Percentiles rank a stretch among this genome's conserved stretches.
phyloP scores from a whole-genome alignment of 2,329 filamentous ascomycete genomes.

The Ascocoryne sarcoides region DNA sequence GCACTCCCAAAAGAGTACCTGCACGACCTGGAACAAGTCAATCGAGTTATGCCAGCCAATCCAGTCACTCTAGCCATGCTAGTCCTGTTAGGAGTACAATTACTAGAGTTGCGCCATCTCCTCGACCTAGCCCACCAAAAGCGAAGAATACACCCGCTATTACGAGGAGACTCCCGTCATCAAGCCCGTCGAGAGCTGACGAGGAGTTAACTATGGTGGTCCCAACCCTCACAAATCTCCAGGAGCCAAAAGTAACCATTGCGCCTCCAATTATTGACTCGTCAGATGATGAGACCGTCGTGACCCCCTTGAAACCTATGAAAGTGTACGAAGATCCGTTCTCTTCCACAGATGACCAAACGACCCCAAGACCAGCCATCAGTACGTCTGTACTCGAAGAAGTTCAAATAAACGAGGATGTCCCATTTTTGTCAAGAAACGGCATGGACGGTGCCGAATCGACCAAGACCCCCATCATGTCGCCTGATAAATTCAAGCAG shows the following conservation, averaged over 20 bases:
- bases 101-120: constrained; percentile 16
- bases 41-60: constrained; percentile 26
- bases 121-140: constrained; percentile 16
- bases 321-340: constrained; percentile 57
- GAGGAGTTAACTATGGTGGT: constrained; percentile 47
- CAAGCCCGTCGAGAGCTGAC: constrained; percentile 38
- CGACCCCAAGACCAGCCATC: constrained; percentile 37
- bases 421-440: constrained; percentile 18
- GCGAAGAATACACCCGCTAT: neutral
- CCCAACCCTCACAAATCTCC: constrained; percentile 36
- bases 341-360: constrained; percentile 36
- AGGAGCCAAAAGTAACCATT: constrained; percentile 20
- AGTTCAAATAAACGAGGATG: constrained; percentile 48
- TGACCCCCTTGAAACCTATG: constrained; percentile 23
- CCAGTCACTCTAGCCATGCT: constrained; percentile 22
- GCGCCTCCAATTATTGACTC: constrained; percentile 31
- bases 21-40: constrained; percentile 29
- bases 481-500: constrained; percentile 47
- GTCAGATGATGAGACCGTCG: constrained; percentile 31
- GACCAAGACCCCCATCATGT: constrained; percentile 21
- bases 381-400: constrained; percentile 48
- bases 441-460: constrained; percentile 11
- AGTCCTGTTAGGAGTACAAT: constrained; percentile 36
- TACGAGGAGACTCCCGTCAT: constrained; percentile 13
- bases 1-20: constrained; percentile 27